These are phyloP conservation scores for Bryoerythrophyllum caledonicum DNA, from an alignment of 225 moss, liverwort and hornwort genomes.

Conservation along the genomic window DNA sequence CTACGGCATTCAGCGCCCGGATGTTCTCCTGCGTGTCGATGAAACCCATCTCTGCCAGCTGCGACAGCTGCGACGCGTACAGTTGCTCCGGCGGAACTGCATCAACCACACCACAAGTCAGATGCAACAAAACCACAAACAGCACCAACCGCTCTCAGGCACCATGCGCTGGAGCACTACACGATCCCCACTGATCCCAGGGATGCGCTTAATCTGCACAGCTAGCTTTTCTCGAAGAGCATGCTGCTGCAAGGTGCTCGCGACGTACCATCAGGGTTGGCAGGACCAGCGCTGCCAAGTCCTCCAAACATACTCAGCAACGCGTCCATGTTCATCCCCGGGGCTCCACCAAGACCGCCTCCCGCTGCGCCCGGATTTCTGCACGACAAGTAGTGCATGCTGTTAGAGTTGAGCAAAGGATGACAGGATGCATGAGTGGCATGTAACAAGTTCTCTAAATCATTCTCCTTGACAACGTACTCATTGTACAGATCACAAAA, in stretches of 20 bases:
- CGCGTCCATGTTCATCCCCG: conserved; percentile 78
- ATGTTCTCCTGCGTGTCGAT: conserved; percentile 88
- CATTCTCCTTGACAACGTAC: too few species aligned
- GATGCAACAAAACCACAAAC: neutral
- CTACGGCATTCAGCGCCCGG: conserved; percentile 83
- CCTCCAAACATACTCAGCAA: conserved; percentile 91
- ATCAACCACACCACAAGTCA: conserved; percentile 13
- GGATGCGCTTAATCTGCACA: neutral
- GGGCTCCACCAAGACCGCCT: conserved; percentile 55
- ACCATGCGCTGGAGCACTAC: neutral
- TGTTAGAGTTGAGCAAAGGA: too few species aligned
- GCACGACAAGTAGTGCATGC: neutral
- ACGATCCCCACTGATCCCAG: neutral
- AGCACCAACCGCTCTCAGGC: neutral
- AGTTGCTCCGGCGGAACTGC: conserved; percentile 84
- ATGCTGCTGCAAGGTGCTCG: neutral
- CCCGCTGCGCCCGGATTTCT: conserved; percentile 67
- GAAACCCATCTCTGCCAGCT: conserved; percentile 99
- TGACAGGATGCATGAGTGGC: too few species aligned
- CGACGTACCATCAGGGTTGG: conserved; percentile 70
- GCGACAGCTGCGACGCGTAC: conserved; percentile 90
- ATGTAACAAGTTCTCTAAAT: too few species aligned
- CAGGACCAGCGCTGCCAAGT: conserved; percentile 59
- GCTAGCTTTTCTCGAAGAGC: neutral
- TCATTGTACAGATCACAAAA: too few species aligned